Evolutionary conservation across 257 asterid species (phyloP).

Genomic region (Verbascum thapsus): DNA sequence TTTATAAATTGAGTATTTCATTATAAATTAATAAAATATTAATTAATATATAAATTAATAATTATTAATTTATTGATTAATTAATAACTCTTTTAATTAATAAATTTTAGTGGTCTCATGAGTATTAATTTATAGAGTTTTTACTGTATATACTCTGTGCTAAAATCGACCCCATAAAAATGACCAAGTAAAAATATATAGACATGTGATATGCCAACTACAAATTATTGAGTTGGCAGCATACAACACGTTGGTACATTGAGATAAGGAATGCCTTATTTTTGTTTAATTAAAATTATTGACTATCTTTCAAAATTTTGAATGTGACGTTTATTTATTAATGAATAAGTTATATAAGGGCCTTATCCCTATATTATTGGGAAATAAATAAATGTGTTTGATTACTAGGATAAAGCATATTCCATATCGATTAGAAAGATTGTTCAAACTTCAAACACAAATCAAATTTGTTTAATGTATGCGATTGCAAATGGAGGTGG

Average conservation of each 20-base stretch:
- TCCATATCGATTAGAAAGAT: not conserved
- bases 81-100: too few species aligned
- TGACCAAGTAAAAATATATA: not conserved
- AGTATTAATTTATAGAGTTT: too few species aligned
- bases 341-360: conserved; percentile 5
- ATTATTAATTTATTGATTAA: too few species aligned
- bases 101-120: too few species aligned
- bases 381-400: conserved; percentile 3
- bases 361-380: conserved; percentile 29
- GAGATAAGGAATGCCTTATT: conserved; percentile 26
- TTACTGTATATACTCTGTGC: too few species aligned
- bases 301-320: conserved; percentile 23
- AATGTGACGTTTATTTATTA: conserved; percentile 9
- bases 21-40: too few species aligned
- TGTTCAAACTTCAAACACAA: too few species aligned
- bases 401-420: conserved; percentile 16
- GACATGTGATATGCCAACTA: conserved; percentile 2
- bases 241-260: conserved; percentile 28
- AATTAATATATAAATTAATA: too few species aligned
- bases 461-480: not conserved
- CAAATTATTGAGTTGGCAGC: conserved; percentile 28
- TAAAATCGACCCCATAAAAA: too few species aligned
- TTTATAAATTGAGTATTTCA: too few species aligned
- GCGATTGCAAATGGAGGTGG: not conserved
- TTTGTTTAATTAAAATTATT: not conserved